A percentile compares a stretch with the other conserved stretches of the same genome.
phyloP scores from a whole-genome alignment of 2,329 filamentous ascomycete species.

The Amesomyces nigricolor region DNA sequence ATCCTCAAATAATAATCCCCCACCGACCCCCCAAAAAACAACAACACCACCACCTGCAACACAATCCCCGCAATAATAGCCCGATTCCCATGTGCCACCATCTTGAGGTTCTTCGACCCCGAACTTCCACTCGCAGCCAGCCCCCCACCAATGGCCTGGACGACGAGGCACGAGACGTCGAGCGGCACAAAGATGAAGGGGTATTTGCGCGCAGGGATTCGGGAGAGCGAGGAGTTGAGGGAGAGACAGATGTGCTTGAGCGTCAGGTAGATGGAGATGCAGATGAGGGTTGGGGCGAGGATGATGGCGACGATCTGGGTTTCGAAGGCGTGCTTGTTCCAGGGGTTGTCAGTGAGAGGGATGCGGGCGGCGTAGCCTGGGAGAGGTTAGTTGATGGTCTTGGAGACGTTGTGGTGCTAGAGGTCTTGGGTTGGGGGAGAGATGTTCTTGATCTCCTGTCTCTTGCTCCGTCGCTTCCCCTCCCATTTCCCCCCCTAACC shows the following conservation, averaged over 20 bases:
- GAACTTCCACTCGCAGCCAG: constrained; percentile 44
- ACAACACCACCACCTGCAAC: constrained; percentile 48
- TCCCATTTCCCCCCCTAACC: neutral
- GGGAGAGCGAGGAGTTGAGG: constrained; percentile 45
- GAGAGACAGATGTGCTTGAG: constrained; percentile 53
- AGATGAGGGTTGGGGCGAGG: constrained; percentile 55
- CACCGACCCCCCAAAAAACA: constrained; percentile 40
- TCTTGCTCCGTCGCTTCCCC: neutral
- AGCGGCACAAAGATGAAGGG: constrained; percentile 54
- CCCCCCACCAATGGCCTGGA: constrained; percentile 54
- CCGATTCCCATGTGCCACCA: constrained; percentile 44
- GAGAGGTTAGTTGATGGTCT: neutral
- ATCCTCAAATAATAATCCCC: constrained; percentile 44
- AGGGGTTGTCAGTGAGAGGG: constrained; percentile 49
- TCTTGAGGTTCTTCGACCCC: constrained; percentile 30
- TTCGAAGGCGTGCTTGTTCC: constrained; percentile 49
- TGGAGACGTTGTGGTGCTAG: too few species aligned
- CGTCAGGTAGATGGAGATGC: constrained; percentile 58
- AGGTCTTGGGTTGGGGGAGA: too few species aligned
- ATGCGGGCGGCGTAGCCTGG: constrained; percentile 50
- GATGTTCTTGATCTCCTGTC: neutral
- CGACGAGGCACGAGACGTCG: constrained; percentile 52
- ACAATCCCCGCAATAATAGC: constrained; percentile 50
- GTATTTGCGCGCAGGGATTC: constrained; percentile 46
- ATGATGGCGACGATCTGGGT: constrained; percentile 56